Base-by-base conservation (phyloP, 169 alveolate genomes). In the Plasmodium cynomolgi region DNA sequence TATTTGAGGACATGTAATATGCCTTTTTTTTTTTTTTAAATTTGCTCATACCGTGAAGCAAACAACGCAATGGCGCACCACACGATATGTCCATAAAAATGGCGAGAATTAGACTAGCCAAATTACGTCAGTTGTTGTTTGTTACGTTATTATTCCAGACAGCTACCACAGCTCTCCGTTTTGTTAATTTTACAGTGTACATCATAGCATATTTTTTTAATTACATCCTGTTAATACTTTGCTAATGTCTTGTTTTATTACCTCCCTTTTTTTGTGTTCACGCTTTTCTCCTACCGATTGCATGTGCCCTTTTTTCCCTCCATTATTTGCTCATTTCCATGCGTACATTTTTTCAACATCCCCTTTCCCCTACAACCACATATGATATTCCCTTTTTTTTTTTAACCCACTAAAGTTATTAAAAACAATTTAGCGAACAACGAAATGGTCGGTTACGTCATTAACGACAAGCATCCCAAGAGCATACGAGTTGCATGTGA, bases 401-500 rank as follows among this genome's bases (percentile, higher is more conserved):
- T 92, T 75, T 50, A 39, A 34, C 50, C n/a, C 62, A 56, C 23
- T 79, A 1, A 93, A 97, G 98, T 96, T 75, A 84, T 95, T 95
- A 97, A 97, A 95, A 97, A 97, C 83, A 94, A 95, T 73, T 95
- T 97, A 74, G 98, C 98, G 7, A 96, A 96, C 91, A 97, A 97
- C 79, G 98, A 97, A 93, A 96, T 97, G 94, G 88, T 96, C 74
- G 99, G 99, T 23, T 98, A 97, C 91, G 99, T 98, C 79, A 96
- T 98, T 91, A 98, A 98, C 94, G 99, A 98, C 96, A 98, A 98
- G 84, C 99, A 98, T 86, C 99, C 99, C 29, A 98, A 97, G 84
- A 90, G 98, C 50, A 97, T 98, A 75, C 93, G 99, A 68, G 99
- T 98, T 33, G 98, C 98, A 71, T 97, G 98, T 41, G 98, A 97